Percentiles rank a stretch among this genome's conserved stretches.
phyloP scores from a whole-genome alignment of 352 stramenopile species.

The Phytophthora tubulina region DNA sequence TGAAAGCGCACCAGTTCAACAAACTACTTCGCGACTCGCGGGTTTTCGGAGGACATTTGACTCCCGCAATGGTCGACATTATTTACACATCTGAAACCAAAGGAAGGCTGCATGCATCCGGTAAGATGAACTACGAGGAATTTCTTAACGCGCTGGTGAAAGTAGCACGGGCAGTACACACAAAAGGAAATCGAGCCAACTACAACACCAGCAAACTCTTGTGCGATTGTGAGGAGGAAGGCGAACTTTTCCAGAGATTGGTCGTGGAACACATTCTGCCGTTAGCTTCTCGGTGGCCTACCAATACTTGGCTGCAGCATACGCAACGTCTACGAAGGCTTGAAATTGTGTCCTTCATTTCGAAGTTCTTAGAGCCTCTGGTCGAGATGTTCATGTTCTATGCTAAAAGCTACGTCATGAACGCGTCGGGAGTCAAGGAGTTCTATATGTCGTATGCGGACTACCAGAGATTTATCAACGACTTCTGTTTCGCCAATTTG shows the following conservation, averaged over 20 bases:
- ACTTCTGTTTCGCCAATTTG: constrained; percentile 78
- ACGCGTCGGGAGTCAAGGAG: constrained; percentile 57
- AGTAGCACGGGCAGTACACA: constrained; percentile 55
- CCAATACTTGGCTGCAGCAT: constrained; percentile 57
- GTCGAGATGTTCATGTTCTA: constrained; percentile 87
- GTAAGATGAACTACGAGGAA: constrained; percentile 83
- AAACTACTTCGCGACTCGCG: constrained; percentile 69
- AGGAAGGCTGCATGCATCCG: constrained; percentile 61
- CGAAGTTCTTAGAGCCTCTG: constrained; percentile 73
- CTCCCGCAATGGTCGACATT: constrained; percentile 76
- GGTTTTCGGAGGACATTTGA: constrained; percentile 61
- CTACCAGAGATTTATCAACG: constrained; percentile 80
- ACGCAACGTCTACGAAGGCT: constrained; percentile 54
- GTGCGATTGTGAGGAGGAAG: constrained; percentile 56
- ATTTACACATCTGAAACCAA: constrained; percentile 87
- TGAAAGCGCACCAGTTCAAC: constrained; percentile 82
- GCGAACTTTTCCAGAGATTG: constrained; percentile 64
- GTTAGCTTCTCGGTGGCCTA: constrained; percentile 65
- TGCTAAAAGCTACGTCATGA: constrained; percentile 62
- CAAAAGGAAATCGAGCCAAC: constrained; percentile 38
- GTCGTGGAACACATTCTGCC: constrained; percentile 72
- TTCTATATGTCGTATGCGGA: constrained; percentile 78
- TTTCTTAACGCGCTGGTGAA: constrained; percentile 84
- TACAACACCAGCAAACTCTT: constrained; percentile 42
- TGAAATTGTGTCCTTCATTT: constrained; percentile 70